Evolutionary conservation across 768 basidiomycete genomes (phyloP).

Genomic region (Pleurotus salmoneostramineus): DNA sequence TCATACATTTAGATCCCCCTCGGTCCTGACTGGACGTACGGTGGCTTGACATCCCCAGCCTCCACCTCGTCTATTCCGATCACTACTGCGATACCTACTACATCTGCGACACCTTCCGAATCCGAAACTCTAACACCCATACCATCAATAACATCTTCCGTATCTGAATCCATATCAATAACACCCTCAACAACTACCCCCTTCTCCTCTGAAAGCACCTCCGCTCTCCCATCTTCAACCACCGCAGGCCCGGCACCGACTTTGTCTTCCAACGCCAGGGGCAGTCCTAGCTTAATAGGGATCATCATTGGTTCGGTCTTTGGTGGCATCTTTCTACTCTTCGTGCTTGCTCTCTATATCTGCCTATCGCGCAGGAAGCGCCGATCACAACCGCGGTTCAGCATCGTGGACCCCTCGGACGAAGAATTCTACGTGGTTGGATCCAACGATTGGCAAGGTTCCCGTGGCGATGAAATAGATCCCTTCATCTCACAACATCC

Average conservation of each 20-base stretch:
- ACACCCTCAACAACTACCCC: conserved; percentile 20
- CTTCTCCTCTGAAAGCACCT: conserved; percentile 15
- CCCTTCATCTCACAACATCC: conserved; percentile 48
- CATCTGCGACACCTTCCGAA: conserved; percentile 18
- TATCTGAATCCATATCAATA: conserved; percentile 16
- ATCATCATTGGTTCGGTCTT: conserved; percentile 60
- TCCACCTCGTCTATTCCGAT: conserved; percentile 27
- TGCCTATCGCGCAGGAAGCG: conserved; percentile 49
- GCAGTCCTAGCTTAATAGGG: conserved; percentile 36
- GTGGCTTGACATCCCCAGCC: conserved; percentile 68
- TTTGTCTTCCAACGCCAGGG: background rate
- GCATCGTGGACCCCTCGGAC: conserved; percentile 28
- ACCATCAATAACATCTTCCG: conserved; percentile 21
- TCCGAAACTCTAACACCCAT: conserved; percentile 27
- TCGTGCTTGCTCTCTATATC: conserved; percentile 43
- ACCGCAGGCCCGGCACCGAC: conserved; percentile 15
- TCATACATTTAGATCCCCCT: conserved; percentile 60
- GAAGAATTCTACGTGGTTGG: conserved; percentile 36
- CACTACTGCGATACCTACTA: conserved; percentile 17
- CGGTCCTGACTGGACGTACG: conserved; percentile 67
- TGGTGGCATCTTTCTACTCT: conserved; percentile 47
- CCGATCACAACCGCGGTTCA: conserved; percentile 24
- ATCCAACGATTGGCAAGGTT: conserved; percentile 44
- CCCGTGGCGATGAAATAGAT: conserved; percentile 68
- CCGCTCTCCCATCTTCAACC: conserved; percentile 24